Evolutionary conservation across 225 moss, liverwort and hornwort genomes (phyloP).

Genomic region (Neckera pumila): DNA sequence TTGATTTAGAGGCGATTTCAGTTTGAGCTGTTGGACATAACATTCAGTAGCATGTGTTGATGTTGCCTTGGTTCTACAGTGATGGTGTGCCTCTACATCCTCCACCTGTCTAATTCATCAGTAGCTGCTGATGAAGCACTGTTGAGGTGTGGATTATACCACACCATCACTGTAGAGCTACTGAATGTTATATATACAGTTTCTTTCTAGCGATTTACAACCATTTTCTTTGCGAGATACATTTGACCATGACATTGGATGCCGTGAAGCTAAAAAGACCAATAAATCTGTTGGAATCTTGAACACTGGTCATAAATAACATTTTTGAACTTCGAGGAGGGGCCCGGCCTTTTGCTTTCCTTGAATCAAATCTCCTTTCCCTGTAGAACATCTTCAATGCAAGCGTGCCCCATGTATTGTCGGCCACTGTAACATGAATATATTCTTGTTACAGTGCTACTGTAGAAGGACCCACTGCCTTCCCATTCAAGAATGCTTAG

Average conservation of each 20-base stretch:
- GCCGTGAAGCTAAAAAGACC: not conserved
- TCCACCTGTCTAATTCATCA: too few species aligned
- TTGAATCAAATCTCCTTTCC: not conserved
- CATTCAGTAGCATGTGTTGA: too few species aligned
- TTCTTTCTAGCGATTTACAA: not conserved
- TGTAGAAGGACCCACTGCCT: not conserved
- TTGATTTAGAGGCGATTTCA: not conserved
- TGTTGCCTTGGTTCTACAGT: too few species aligned
- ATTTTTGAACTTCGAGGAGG: not conserved
- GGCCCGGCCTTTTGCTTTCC: not conserved
- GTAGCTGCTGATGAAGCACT: too few species aligned
- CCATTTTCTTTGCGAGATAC: not conserved
- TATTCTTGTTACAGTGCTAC: not conserved
- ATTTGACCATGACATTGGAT: not conserved
- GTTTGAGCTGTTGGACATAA: not conserved
- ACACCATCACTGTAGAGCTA: too few species aligned
- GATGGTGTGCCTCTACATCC: too few species aligned
- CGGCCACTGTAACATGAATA: not conserved
- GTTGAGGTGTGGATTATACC: too few species aligned
- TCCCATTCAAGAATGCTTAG: too few species aligned
- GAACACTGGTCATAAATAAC: not conserved
- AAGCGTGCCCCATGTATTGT: not conserved
- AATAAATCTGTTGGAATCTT: not conserved
- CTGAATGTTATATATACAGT: not conserved
- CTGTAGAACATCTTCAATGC: not conserved